These are phyloP conservation scores for Pseudogymnoascus sp. DNA, from an alignment of 2,329 filamentous ascomycete species.

Conservation along the genomic window DNA sequence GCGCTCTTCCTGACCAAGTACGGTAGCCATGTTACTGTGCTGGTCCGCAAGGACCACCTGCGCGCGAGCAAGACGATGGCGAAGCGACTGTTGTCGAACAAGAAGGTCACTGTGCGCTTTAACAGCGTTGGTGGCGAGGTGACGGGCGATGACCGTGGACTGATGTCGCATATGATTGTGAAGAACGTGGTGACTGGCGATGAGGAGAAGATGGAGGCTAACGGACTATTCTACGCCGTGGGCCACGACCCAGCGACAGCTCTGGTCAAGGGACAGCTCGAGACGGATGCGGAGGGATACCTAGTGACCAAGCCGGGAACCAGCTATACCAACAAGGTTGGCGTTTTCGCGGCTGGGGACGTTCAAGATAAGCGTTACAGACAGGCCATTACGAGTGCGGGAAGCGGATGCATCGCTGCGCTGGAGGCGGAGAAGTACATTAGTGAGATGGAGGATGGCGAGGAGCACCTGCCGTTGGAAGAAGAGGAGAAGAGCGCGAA, in stretches of 20 bases:
- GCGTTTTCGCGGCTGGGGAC: constrained; percentile 93
- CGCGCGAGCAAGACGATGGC: constrained; percentile 90
- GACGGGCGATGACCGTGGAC: constrained; percentile 70
- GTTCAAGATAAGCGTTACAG: constrained; percentile 98
- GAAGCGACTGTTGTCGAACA: constrained; percentile 67
- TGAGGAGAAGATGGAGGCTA: constrained; percentile 78
- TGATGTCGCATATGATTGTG: constrained; percentile 83
- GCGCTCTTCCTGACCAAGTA: constrained; percentile 97
- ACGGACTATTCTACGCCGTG: constrained; percentile 93
- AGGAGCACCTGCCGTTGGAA: neutral
- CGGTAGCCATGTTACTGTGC: constrained; percentile 84
- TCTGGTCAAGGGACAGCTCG: constrained; percentile 84
- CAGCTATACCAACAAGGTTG: constrained; percentile 76
- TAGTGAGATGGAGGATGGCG: constrained; percentile 45
- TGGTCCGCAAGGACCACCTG: constrained; percentile 80
- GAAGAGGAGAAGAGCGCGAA: constrained; percentile 32
- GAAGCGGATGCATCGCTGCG: constrained; percentile 86
- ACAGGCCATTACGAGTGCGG: constrained; percentile 95
- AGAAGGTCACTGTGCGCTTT: constrained; percentile 85
- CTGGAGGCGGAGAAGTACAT: constrained; percentile 94
- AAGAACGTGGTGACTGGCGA: constrained; percentile 68
- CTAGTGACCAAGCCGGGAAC: constrained; percentile 83
- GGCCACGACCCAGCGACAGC: constrained; percentile 88
- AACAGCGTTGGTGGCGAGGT: constrained; percentile 76
- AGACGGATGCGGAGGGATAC: constrained; percentile 85